These are phyloP conservation scores for Starmerella vitae DNA, from an alignment of 805 yeast genomes.

Conservation along the genomic window DNA sequence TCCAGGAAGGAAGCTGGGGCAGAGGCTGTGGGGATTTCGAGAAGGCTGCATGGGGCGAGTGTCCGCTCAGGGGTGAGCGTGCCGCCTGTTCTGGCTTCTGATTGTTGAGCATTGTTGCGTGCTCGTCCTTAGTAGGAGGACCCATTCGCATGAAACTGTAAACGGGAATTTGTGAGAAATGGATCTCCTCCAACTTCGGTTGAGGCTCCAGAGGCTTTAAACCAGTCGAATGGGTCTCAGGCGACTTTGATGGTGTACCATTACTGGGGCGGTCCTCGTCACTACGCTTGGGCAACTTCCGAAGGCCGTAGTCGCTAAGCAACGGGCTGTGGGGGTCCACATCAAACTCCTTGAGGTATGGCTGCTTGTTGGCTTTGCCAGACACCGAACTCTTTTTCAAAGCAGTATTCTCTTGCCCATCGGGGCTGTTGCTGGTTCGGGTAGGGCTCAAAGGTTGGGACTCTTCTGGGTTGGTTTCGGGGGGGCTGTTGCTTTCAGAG, in stretches of 20 bases:
- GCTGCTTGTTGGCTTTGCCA: neutral
- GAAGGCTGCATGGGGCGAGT: constrained; percentile 1
- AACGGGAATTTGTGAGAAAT: constrained; percentile 14
- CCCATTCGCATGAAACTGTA: constrained; percentile 14
- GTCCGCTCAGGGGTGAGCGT: neutral
- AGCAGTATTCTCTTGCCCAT: too few species aligned
- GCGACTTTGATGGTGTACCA: too few species aligned
- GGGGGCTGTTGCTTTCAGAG: too few species aligned
- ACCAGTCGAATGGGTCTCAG: neutral
- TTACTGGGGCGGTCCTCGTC: too few species aligned
- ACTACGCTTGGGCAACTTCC: neutral
- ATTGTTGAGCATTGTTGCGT: neutral
- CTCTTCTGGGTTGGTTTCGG: too few species aligned
- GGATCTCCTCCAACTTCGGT: constrained; percentile 1
- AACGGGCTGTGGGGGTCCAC: neutral
- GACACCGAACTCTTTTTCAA: neutral
- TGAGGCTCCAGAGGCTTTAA: constrained; percentile 9
- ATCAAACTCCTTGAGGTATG: neutral
- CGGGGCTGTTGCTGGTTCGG: too few species aligned
- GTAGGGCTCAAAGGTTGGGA: too few species aligned
- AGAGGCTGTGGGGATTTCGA: neutral
- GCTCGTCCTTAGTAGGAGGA: neutral
- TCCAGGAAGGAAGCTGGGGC: neutral
- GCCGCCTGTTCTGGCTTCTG: too few species aligned
- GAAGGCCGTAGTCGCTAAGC: neutral